Evolutionary conservation across 1,139 yeast species (phyloP), one percentile per base, ranked within the genome.

Genomic region (Hansenula lynferdii): DNA sequence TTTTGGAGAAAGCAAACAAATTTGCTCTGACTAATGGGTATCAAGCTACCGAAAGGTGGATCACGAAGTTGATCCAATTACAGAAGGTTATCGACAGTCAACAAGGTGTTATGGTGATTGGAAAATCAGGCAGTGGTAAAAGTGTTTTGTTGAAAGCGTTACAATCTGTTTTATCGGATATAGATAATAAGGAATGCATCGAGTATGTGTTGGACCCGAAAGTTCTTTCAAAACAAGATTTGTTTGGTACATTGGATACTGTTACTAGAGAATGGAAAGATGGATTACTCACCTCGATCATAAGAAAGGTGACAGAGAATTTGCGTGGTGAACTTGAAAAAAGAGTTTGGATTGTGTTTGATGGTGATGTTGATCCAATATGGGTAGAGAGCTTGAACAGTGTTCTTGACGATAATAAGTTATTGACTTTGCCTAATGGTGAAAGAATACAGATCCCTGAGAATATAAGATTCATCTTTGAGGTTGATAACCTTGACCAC

Each of bases 311-410:
- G 2, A 66, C 65, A 9, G 76, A 74, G 8, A 81, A 80, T 48
- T 52, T 75, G 10, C 63, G 84, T 32, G 87, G 86, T 2, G 87
- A 81, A 48, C 57, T 61, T 18, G 52, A 62, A 4, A 78, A 74
- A 43, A 62, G 72, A 2, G 72, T 79, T 17, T 89, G 96, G 95
- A 73, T 92, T 44, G 72, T 90, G 0, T 85, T 92, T 57, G 97
- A 90, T 61, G 95, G 97, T 33, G 97, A 87, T 50, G 77, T 92
- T 31, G 97, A 92, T 56, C 97, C 98, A 0, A 80, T 77, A 38
- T 92, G 97, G 95, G 89, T 89, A 2, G 98, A 92, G 53, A 85
- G 85, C 44, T 65, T 92, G 48, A 92, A 92, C 60, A 83, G 95
- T 65, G 94, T 89, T 11, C 67, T 92, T 25, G 98, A 92, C 61